A percentile compares a stretch with the other conserved stretches of the same genome.
Evolutionary conservation across 805 yeast genomes (phyloP).

Genomic region (Metschnikowia reukaufii): DNA sequence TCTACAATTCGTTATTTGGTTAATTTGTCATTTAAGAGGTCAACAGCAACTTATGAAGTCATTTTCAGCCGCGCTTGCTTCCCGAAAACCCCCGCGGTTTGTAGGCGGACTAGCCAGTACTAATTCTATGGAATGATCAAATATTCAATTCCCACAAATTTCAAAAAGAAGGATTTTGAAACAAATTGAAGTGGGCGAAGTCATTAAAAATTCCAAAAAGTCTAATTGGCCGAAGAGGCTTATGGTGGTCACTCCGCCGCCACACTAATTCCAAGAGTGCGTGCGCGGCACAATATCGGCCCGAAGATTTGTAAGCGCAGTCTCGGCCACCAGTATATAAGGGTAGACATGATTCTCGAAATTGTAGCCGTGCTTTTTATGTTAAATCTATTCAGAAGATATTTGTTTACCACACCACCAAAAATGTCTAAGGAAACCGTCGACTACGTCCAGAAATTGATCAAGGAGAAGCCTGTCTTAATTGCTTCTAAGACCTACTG

Average conservation of each 20-base stretch:
- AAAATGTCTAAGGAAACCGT: constrained; percentile 62
- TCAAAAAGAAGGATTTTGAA: too few relatives aligned
- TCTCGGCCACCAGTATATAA: constrained; percentile 2
- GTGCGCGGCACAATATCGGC: constrained; percentile 1
- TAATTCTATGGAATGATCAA: too few relatives aligned
- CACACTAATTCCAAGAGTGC: background rate
- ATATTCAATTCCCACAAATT: too few relatives aligned
- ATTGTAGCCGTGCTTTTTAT: constrained; percentile 7
- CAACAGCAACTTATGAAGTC: background rate
- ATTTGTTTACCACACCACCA: constrained; percentile 27
- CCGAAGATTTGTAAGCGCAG: constrained; percentile 2
- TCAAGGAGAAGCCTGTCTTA: constrained; percentile 65
- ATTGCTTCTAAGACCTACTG: constrained; percentile 54
- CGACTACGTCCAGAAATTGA: constrained; percentile 60
- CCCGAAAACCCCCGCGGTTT: background rate
- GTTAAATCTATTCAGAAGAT: constrained; percentile 14
- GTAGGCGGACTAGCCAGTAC: too few relatives aligned
- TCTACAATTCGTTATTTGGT: background rate
- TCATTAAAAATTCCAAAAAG: background rate
- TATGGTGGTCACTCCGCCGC: background rate
- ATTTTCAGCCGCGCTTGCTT: background rate
- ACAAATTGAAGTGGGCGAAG: too few relatives aligned
- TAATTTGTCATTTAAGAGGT: background rate
- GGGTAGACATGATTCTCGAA: constrained; percentile 2
- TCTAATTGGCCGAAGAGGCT: background rate